Conservation (phyloP, 2,329 filamentous ascomycete species). For the Sarocladium strictum region DNA sequence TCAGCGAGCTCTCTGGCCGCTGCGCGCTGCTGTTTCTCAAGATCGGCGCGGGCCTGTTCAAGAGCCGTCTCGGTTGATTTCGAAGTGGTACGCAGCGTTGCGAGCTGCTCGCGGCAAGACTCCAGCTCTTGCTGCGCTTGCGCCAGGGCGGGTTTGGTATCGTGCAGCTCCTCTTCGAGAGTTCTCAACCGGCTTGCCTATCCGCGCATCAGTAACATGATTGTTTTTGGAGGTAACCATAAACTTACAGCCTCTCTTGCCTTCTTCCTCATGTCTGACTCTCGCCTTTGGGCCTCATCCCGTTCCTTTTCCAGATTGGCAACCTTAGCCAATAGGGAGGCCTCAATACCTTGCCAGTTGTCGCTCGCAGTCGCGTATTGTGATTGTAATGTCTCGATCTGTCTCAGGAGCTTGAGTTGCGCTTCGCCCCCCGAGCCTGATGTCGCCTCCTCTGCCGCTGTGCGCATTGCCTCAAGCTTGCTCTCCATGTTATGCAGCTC, state of each 20-base stretch:
- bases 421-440: conserved; percentile 76
- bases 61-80: conserved; percentile 62
- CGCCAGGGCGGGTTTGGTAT: conserved; percentile 57
- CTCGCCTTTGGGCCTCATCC: conserved; percentile 76
- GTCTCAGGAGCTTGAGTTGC: conserved; percentile 82
- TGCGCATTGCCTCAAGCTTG: conserved; percentile 82
- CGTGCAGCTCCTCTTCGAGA: conserved; percentile 79
- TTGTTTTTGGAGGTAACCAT: no score
- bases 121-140: conserved; percentile 58
- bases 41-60: conserved; percentile 43
- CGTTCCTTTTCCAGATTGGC: conserved; percentile 80
- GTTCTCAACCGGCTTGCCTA: conserved; percentile 60
- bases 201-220: no score
- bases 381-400: conserved; percentile 91
- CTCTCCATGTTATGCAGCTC: conserved; percentile 76
- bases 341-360: conserved; percentile 96
- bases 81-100: conserved; percentile 57
- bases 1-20: conserved; percentile 27
- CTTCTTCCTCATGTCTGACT: conserved; percentile 84
- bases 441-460: conserved; percentile 81
- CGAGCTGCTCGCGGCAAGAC: conserved; percentile 52
- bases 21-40: conserved; percentile 41
- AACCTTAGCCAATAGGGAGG: conserved; percentile 72
- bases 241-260: conserved; percentile 72
- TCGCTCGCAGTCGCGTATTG: conserved; percentile 92